Evolutionary conservation across 1,139 yeast species (phyloP), one percentile per base, ranked within the genome.

Genomic region (Candida glucosophila): DNA sequence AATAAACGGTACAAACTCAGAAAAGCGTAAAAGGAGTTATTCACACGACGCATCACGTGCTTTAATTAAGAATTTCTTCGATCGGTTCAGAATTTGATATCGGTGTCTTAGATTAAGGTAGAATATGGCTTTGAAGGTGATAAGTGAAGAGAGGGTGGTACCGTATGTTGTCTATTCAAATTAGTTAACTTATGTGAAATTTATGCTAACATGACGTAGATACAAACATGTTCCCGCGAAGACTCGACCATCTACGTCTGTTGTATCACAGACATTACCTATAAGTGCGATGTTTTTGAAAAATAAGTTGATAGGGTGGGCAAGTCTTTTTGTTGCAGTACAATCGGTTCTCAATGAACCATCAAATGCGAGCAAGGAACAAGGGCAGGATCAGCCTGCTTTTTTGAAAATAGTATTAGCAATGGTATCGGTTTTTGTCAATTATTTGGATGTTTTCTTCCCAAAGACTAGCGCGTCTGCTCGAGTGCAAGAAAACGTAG

Each of bases 261-360:
- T 65, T 44, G 50, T 75, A 20, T 60, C 73, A 16, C 80, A 74
- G 46, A 60, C 77, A 12, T 66, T 74, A 55, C 81, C 82, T 19
- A 72, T 75, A 78, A 77, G 77, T 6, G 80, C 81, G 22, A 73
- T 75, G 75, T 65, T 66, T 38, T 44, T 66, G 56, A 61, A 54
- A 44, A 67, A 67, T 43, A 69, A 65, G 40, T 51, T 71, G 47
- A 55, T 72, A 39, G 60, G 76, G 10, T 72, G 77, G 77, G 55
- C 73, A 4, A 54, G 76, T 10, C 44, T 71, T 25, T 71, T 71
- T 45, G 55, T 72, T 27, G 58, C 76, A 6, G 37, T 71, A 15
- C 77, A 70, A 44, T 41, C 67, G 4, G 69, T 47, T 44, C 55
- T 72, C 41, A 67, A 45, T 31, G 68, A 70, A 44, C 75, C 78